Evolutionary conservation across 805 yeast species (phyloP), one percentile per base, ranked within the genome.

Genomic region (Vanderwaltozyma tropicalis): DNA sequence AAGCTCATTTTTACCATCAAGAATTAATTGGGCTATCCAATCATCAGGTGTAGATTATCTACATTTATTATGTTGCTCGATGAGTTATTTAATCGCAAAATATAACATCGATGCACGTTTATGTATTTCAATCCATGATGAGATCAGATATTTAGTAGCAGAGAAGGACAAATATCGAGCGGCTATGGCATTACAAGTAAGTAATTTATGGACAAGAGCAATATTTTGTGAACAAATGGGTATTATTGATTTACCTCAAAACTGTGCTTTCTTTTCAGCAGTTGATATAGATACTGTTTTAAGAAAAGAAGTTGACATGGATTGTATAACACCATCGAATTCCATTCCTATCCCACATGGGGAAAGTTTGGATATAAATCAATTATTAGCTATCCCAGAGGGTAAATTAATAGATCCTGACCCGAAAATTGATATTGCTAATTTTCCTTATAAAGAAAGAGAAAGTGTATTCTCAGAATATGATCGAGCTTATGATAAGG

Each of bases 1-100:
- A 14, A 74, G 74, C 44, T 64, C 76, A 1, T 92, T 80, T 55
- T 62, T 92, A 46, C 92, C 98, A 0, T 86, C 96, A 1, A 63
- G 99, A 50, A 80, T 88, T 45, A 92, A 92, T 53, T 92, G 99
- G 99, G 85, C 96, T 0, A 92, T 92, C 54, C 99, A 92, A 58
- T 85, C 96, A 17, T 85, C 96, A 1, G 99, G 98, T 27, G 99
- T 94, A 15, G 98, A 92, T 57, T 92, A 94, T 53, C 66, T 92
- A 37, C 99, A 92, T 56, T 57, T 92, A 29, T 58, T 92, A 42
- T 69, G 89, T 34, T 74, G 86, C 4, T 75, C 95, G 0, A 88
- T 94, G 96, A 83, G 85, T 41, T 85, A 87, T 50, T 66, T 92
- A 48, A 66, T 74, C 29, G 68, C 74, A 28, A 71, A 68, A 43